Evolutionary conservation across 305 asterid genomes (phyloP), one percentile per base, ranked within the genome.

Genomic region (Fraxinus floribunda): DNA sequence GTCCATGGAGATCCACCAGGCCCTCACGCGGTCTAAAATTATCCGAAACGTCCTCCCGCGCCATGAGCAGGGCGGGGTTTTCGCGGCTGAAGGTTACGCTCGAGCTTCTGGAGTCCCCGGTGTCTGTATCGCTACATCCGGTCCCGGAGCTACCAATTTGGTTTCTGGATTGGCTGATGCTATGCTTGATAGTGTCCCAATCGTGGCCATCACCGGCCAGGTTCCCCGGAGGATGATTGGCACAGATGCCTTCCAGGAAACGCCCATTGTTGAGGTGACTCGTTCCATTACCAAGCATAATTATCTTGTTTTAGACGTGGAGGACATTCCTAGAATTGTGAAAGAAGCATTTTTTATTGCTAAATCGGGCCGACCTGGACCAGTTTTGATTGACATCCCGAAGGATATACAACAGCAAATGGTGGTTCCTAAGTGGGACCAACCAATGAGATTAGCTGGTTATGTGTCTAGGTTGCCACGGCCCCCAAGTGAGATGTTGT

Each of bases 81-180:
- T 92, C 78, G 96, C 96, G 0, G 96, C 96, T 15, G 93, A 92
- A 87, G 94, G 96, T 1, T 92, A 92, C 79, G 94, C 94, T 26
- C 92, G 92, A 29, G 94, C 94, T 26, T 87, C 93, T 24, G 96
- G 94, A 11, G 3, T 71, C 0, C 93, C 93, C 5, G 94, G 94
- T 10, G 94, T 92, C 18, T 92, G 94, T 84, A 91, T 92, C 39
- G 92, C 93, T 44, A 89, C 96, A 34, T 92, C 96, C 9, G 94
- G 96, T 16, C 96, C 94, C n/a, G 96, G 96, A 3, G 93, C 96
- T 46, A 91, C 94, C 71, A 92, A 92, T 78, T 79, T 92, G 34
- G 93, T 92, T 22, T 87, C 93, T 16, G 94, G 96, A 0, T 84
- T 92, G 30, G 93, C 96, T 2, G 91, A 92, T 32, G 92, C 96